Evolutionary conservation across 2,329 filamentous ascomycete species (phyloP).

Genomic region (Xylaria multiplex): DNA sequence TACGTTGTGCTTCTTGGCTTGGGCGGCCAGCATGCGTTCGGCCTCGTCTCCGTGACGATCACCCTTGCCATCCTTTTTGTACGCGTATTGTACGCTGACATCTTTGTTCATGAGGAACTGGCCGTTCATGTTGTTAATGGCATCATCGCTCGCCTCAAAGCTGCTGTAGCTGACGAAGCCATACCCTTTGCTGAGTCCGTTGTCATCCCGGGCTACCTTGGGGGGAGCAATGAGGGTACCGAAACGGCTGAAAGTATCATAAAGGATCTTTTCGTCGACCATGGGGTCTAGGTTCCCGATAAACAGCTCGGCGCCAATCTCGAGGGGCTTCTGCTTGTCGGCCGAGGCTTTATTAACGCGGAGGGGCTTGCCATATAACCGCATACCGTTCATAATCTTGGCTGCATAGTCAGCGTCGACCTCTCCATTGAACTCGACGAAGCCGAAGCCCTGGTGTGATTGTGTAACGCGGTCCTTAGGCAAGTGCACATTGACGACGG

Average conservation of each 20-base stretch:
- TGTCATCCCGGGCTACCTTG: constrained; percentile 92
- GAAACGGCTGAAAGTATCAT: constrained; percentile 93
- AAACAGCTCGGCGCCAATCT: constrained; percentile 96
- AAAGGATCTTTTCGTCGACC: constrained; percentile 95
- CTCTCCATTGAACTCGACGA: constrained; percentile 97
- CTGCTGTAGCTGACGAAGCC: constrained; percentile 93
- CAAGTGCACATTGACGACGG: constrained; percentile 97
- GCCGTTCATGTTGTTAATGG: constrained; percentile 91
- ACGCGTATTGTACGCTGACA: constrained; percentile 95
- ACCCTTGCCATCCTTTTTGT: constrained; percentile 99
- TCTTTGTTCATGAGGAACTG: constrained; percentile 98
- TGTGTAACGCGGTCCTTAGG: constrained; percentile 98
- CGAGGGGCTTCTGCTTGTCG: constrained; percentile 92
- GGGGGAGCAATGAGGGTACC: constrained; percentile 84
- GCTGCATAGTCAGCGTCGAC: constrained; percentile 97
- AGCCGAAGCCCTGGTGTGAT: constrained; percentile 96
- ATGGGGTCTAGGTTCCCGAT: constrained; percentile 93
- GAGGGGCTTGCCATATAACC: constrained; percentile 91
- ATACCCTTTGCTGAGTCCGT: constrained; percentile 90
- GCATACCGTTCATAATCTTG: constrained; percentile 95
- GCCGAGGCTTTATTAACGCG: constrained; percentile 93
- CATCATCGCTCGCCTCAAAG: constrained; percentile 93
- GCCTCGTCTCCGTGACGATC: constrained; percentile 95
- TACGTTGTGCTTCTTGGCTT: constrained; percentile 95
- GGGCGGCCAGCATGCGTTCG: constrained; percentile 87